Evolutionary conservation across 2,329 filamentous ascomycete species (phyloP).

Genomic region (Xylariomycetidae sp.): DNA sequence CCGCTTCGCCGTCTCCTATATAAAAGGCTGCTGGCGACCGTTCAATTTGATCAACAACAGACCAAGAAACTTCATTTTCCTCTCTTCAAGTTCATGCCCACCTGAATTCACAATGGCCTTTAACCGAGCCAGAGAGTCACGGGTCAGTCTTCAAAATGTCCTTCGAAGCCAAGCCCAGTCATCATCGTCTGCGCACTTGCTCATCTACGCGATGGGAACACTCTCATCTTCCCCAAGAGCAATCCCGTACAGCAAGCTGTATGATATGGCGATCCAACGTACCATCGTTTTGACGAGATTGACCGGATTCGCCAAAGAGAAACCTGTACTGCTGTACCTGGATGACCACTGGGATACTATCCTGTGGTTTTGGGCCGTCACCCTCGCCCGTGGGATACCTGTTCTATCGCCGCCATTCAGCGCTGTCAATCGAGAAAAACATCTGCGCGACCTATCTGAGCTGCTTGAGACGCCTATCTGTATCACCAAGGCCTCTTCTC

Average conservation of each 20-base stretch:
- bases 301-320: neutral
- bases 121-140: neutral
- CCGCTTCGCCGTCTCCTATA: no score
- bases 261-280: neutral
- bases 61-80: no score
- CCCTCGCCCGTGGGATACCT: slow-evolving; percentile 14
- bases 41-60: no score
- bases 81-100: no score
- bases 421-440: slow-evolving; percentile 11
- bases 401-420: slow-evolving; percentile 14
- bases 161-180: neutral
- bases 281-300: neutral
- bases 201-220: neutral
- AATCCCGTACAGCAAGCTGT: neutral
- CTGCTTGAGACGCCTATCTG: slow-evolving; percentile 11
- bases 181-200: neutral
- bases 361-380: slow-evolving; percentile 20
- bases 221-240: neutral
- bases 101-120: no score
- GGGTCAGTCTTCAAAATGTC: neutral
- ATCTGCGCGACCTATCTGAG: slow-evolving; percentile 7
- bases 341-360: slow-evolving; percentile 19
- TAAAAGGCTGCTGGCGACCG: no score
- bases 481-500: slow-evolving; percentile 7
- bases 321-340: slow-evolving; percentile 14